These are phyloP conservation scores for Plantago lanceolata DNA, from an alignment of 305 asterid genomes.

Conservation along the genomic window DNA sequence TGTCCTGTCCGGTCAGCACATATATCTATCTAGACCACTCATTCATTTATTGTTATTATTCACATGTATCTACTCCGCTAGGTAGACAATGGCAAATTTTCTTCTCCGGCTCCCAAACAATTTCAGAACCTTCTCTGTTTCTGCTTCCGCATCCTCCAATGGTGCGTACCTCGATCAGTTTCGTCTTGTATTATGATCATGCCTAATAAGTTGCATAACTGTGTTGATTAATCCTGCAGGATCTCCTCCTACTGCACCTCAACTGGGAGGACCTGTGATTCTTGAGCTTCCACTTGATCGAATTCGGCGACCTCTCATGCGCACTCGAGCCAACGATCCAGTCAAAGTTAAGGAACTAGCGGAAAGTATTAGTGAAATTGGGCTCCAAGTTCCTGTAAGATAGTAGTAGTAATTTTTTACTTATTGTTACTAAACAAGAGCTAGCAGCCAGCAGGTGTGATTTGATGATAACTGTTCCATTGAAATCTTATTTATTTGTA, in stretches of 20 bases:
- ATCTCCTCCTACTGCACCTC: conserved; percentile 52
- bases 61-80: not conserved
- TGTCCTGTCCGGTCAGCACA: too few species aligned
- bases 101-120: conserved; percentile 44
- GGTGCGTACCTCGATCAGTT: conserved; percentile 37
- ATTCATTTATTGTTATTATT: not conserved
- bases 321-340: conserved; percentile 76
- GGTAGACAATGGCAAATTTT: conserved; percentile 44
- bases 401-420: not conserved
- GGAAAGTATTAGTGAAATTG: conserved; percentile 76
- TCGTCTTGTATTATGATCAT: not conserved
- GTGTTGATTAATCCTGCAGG: conserved; percentile 34
- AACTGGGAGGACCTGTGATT: conserved; percentile 63
- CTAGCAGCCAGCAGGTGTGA: not conserved
- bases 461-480: not conserved
- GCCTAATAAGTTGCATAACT: not conserved
- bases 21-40: not conserved
- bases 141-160: conserved; percentile 60
- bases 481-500: not conserved
- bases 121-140: conserved; percentile 42
- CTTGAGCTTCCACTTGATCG: conserved; percentile 78
- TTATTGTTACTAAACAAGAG: not conserved
- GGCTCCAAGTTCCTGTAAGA: conserved; percentile 96
- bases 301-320: conserved; percentile 84
- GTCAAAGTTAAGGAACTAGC: conserved; percentile 70